phyloP scores from a whole-genome alignment of 768 basidiomycete genomes.

The Kwoniella heveanensis region DNA sequence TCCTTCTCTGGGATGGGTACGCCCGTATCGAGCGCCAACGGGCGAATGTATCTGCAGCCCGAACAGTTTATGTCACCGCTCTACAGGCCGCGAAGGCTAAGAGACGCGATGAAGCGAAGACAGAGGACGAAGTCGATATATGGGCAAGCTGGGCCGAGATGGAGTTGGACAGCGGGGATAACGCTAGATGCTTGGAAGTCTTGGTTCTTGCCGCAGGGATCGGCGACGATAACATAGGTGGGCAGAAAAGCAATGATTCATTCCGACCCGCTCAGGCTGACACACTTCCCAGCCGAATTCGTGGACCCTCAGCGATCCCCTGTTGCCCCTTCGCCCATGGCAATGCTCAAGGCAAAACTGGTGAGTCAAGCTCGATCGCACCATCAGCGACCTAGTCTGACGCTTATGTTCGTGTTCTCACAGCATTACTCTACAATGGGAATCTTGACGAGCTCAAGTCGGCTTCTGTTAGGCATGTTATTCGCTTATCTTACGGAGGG shows the following conservation, averaged over 20 bases:
- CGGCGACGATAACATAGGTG: slow-evolving; percentile 9
- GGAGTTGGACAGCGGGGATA: slow-evolving; percentile 53
- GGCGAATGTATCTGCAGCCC: slow-evolving; percentile 54
- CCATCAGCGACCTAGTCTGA: neutral
- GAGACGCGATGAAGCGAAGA: neutral
- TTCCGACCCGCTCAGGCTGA: slow-evolving; percentile 16
- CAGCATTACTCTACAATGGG: slow-evolving; percentile 5
- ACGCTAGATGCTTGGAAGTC: slow-evolving; percentile 28
- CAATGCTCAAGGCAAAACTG: slow-evolving; percentile 36
- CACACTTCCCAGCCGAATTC: slow-evolving; percentile 14
- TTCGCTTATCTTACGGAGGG: slow-evolving; percentile 39
- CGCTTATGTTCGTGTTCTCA: neutral
- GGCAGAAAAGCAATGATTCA: neutral
- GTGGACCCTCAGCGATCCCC: slow-evolving; percentile 14
- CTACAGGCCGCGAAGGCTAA: slow-evolving; percentile 40
- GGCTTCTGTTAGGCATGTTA: slow-evolving; percentile 38
- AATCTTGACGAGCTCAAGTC: slow-evolving; percentile 4
- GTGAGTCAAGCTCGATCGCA: slow-evolving; percentile 21
- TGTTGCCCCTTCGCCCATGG: slow-evolving; percentile 20
- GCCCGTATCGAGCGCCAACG: slow-evolving; percentile 54
- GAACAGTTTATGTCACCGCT: slow-evolving; percentile 57
- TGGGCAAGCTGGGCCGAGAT: slow-evolving; percentile 57
- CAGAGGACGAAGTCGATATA: slow-evolving; percentile 46
- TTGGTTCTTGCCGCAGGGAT: slow-evolving; percentile 25
- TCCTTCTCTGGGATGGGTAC: slow-evolving; percentile 58